These are phyloP conservation scores for Periconia macrospinosa DNA, from an alignment of 2,329 filamentous ascomycete species.

Conservation along the genomic window DNA sequence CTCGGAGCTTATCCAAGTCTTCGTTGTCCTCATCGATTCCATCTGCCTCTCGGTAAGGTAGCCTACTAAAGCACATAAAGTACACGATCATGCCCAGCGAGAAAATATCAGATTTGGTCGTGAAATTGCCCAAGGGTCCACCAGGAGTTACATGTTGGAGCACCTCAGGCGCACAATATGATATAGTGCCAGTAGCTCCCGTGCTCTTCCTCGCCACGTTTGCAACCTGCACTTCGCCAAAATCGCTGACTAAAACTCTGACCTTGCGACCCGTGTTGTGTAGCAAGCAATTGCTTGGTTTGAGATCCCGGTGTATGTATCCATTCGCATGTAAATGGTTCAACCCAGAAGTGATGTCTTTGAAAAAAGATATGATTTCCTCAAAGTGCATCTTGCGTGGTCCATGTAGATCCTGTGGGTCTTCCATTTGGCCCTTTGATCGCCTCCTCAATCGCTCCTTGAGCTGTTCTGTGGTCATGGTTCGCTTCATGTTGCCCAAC, in stretches of 20 bases:
- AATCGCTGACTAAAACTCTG: conserved; percentile 90
- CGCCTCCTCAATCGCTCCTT: conserved; percentile 84
- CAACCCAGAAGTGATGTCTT: conserved; percentile 88
- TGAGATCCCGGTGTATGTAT: conserved; percentile 94
- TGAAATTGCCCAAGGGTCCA: conserved; percentile 87
- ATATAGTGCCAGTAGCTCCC: conserved; percentile 92
- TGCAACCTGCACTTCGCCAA: conserved; percentile 91
- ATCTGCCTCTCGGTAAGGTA: conserved; percentile 86
- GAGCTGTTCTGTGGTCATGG: conserved; percentile 75
- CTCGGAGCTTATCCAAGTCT: conserved; percentile 80
- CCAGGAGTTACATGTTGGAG: conserved; percentile 64
- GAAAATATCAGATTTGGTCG: conserved; percentile 97
- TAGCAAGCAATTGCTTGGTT: conserved; percentile 92
- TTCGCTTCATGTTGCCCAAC: conserved; percentile 65
- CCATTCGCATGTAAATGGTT: conserved; percentile 87
- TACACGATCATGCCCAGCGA: conserved; percentile 98
- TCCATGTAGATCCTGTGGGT: conserved; percentile 55
- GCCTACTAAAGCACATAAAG: conserved; percentile 90
- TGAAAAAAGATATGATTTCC: conserved; percentile 95
- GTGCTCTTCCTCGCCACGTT: conserved; percentile 83
- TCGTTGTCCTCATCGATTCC: conserved; percentile 87
- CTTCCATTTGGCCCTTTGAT: conserved; percentile 75
- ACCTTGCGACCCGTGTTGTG: conserved; percentile 73
- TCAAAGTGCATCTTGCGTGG: conserved; percentile 71
- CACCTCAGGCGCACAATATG: conserved; percentile 96